Base-by-base conservation (phyloP, 192 early-diverging fungal genomes). In the Physocladia obscura region DNA sequence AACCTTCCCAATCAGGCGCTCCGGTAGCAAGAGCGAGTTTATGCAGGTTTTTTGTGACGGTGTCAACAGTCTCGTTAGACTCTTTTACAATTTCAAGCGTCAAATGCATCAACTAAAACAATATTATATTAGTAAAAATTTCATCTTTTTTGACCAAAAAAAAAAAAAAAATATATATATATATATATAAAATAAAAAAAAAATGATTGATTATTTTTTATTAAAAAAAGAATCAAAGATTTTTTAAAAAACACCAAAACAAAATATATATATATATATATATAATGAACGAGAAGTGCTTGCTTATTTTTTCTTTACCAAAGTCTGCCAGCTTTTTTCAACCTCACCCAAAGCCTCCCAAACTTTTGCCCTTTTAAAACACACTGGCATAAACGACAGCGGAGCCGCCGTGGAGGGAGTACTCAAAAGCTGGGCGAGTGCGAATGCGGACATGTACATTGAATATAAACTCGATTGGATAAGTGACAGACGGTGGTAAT, bases 21-120 rank as follows among this genome's bases (percentile, higher is more conserved):
- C 83, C 83, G 6, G 83, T 82, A 4, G 81, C 83, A 39, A 85
- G 69, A 32, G 81, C 83, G 30, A 85, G 67, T 64, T 85, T 82
- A 29, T 74, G 75, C 26, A 85, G 51, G 39, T 81, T 77, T 19
- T 57, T 67, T 0, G 71, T 55, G 2, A 79, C 75, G 4, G 31
- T 55, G 6, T 38, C 21, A 15, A 76, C 71, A 4, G 67, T 61
- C 17, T 55, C 57, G 2, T 60, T 55, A 17, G 74, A 70, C 8
- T 76, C 60, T 4, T 65, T 62, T n/a, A 78, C 74, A 8, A 84
- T 64, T 6, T 68, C 34, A 5, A 82, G 59, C 17, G 76, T 74
- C 35, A 82, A 60, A 49, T 77, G 44, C 27, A 84, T 69, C 69
- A 82, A 74, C 77, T 81, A 29, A 29, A 22, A 62, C 17, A 34